Percentiles rank a stretch among this genome's conserved stretches.
Conservation (phyloP, 176 grass and related monocot species). For the Eremochloa ophiuroides region DNA sequence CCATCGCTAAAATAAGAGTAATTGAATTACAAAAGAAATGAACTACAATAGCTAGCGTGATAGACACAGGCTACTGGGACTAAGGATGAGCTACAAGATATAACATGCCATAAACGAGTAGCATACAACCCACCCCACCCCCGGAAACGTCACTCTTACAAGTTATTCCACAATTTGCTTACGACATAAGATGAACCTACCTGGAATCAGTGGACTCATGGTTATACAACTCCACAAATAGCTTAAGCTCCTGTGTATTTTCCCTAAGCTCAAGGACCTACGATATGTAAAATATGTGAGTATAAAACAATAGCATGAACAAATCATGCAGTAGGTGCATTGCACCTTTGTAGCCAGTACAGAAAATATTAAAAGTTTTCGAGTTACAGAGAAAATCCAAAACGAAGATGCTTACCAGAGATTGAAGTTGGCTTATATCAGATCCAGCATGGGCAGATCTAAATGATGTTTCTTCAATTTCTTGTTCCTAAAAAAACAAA, state of each 20-base stretch:
- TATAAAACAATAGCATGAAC: neutral
- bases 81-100: neutral
- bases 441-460: slow-evolving; percentile 45
- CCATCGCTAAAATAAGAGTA: slow-evolving; percentile 8
- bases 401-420: slow-evolving; percentile 22
- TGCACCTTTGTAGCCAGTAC: neutral
- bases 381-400: neutral
- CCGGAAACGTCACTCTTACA: neutral
- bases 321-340: neutral
- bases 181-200: slow-evolving; percentile 26
- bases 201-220: slow-evolving; percentile 69
- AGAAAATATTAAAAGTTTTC: neutral
- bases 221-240: slow-evolving; percentile 65
- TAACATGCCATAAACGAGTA: neutral
- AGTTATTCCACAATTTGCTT: neutral
- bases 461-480: slow-evolving; percentile 46
- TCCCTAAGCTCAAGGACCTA: slow-evolving; percentile 50
- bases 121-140: neutral
- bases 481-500: slow-evolving; percentile 47
- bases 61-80: neutral
- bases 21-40: neutral
- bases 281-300: slow-evolving; percentile 11
- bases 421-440: slow-evolving; percentile 57
- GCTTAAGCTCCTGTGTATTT: slow-evolving; percentile 46
- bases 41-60: neutral